These are phyloP conservation scores for Coemansia sp. DNA, from an alignment of 192 early-diverging fungal genomes.

Conservation along the genomic window DNA sequence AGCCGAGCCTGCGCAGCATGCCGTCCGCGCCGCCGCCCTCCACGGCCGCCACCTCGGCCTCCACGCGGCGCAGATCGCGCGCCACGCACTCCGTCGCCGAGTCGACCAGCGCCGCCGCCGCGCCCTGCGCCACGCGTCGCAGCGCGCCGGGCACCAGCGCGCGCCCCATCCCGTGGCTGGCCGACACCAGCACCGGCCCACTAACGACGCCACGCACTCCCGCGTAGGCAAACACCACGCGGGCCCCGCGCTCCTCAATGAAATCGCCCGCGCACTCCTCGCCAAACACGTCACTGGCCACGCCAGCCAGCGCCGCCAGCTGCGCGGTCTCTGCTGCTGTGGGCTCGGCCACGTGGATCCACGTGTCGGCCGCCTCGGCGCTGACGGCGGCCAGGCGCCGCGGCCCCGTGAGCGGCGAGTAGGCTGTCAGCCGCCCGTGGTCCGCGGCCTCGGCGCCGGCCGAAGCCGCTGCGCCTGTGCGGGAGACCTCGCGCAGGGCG, in stretches of 20 bases:
- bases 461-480: constrained; percentile 3
- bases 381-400: neutral
- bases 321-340: constrained; percentile 62
- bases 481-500: constrained; percentile 10
- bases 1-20: constrained; percentile 74
- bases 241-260: constrained; percentile 14
- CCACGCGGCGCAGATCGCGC: constrained; percentile 61
- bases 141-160: neutral
- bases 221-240: constrained; percentile 3
- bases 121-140: neutral
- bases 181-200: neutral
- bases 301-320: constrained; percentile 48
- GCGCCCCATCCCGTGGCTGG: neutral
- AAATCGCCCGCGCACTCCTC: neutral
- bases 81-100: constrained; percentile 74
- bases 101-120: constrained; percentile 70
- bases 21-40: constrained; percentile 52
- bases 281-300: neutral
- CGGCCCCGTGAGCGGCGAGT: neutral
- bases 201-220: constrained; percentile 14
- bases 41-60: constrained; percentile 62
- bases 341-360: constrained; percentile 64
- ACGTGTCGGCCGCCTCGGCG: constrained; percentile 29
- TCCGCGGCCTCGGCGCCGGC: neutral
- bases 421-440: neutral